Base-by-base conservation (phyloP, 2,329 filamentous ascomycete genomes). In the Paramyrothecium sp. region DNA sequence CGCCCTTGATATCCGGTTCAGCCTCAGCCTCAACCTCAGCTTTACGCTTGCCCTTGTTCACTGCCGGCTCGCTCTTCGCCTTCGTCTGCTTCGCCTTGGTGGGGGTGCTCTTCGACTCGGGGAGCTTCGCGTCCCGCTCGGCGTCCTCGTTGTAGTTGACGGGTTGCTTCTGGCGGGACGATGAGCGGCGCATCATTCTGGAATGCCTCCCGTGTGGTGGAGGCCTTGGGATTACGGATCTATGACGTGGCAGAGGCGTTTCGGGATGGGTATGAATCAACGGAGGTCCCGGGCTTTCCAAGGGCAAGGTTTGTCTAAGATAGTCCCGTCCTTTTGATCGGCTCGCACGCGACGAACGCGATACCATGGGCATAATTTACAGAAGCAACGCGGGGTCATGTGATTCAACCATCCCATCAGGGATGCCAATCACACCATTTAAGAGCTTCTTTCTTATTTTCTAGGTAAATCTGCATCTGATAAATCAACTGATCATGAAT, bases 151-250 rank as follows among this genome's bases (percentile, higher is more conserved):
- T 69, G 61, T 73, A 73, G 60, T 68, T 71, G 23, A 72, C 60
- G 30, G 59, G 54, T 56, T 66, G 64, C 58, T 61, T 71, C 54
- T 68, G 74, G 41, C 74, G 68, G 34, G 66, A 58, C 3, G 75
- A 73, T 7, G 68, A 64, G 30, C 73, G 73, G 34, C 69, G 60
- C 74, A 77, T 77, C 16, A 3, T 22, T 19, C 7, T 17, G 17
- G 19, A n/a, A 13, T 17, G 7, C 12, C 47, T 22, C 47, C 47
- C 3, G 12, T 16, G 20, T 3, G 5, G 12, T 5, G 47, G 47
- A 21, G 47, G 47, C 5, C 5, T 49, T 16, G 16, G 7, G 3
- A 7, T 49, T 49, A 21, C 47, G 47, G 4, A 7, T 4, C 20
- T 19, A 19, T 44, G 38, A 44, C 38, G 38, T 44, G 13, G 13